phyloP scores from a whole-genome alignment of 345 rosid species.

The Bruguiera sexangula region DNA sequence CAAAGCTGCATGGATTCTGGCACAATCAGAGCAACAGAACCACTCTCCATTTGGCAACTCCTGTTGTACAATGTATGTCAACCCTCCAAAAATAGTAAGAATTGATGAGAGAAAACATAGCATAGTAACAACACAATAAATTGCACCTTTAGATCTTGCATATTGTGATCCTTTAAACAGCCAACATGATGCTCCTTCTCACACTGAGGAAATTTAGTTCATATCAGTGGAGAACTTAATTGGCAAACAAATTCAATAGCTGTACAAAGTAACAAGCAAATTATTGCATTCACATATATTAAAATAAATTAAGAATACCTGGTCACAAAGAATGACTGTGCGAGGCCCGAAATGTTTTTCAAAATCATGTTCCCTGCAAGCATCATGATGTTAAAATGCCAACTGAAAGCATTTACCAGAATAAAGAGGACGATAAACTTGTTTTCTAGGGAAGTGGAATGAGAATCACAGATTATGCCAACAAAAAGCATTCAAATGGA shows the following conservation, averaged over 20 bases:
- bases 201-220: constrained; percentile 38
- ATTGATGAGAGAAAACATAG: background rate
- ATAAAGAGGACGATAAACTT: background rate
- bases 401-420: background rate
- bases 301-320: constrained; percentile 44
- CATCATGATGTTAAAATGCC: constrained; percentile 1
- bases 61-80: constrained; percentile 40
- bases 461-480: background rate
- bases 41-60: constrained; percentile 84
- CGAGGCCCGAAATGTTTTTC: constrained; percentile 69
- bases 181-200: constrained; percentile 96
- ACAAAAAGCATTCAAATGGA: background rate
- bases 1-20: constrained; percentile 50
- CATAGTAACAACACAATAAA: constrained; percentile 2
- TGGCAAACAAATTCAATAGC: background rate
- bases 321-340: constrained; percentile 90
- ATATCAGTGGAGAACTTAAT: background rate
- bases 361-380: constrained; percentile 70
- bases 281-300: constrained; percentile 1
- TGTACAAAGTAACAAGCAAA: background rate
- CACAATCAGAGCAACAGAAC: constrained; percentile 71
- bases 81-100: constrained; percentile 5
- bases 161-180: constrained; percentile 74
- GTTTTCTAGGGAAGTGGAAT: background rate
- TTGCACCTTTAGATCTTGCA: constrained; percentile 75